Evolutionary conservation across 805 yeast species (phyloP).

Genomic region (Sugiyamaella americana): DNA sequence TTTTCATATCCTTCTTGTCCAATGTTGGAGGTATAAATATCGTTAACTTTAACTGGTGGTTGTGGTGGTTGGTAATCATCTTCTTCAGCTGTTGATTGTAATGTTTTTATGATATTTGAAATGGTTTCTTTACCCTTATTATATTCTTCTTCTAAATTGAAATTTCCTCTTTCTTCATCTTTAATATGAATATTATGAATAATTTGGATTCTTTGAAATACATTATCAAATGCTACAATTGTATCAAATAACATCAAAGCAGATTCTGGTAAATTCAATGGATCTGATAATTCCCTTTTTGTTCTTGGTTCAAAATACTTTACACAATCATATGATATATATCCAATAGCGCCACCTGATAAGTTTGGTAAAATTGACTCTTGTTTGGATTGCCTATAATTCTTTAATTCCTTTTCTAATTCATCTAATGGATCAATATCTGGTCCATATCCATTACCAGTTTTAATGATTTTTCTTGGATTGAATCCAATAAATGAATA

Average conservation of each 20-base stretch:
- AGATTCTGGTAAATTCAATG: slow-evolving; percentile 83
- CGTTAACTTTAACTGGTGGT: slow-evolving; percentile 59
- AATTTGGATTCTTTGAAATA: slow-evolving; percentile 85
- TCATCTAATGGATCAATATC: slow-evolving; percentile 75
- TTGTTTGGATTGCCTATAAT: slow-evolving; percentile 55
- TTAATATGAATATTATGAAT: slow-evolving; percentile 66
- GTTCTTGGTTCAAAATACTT: slow-evolving; percentile 95
- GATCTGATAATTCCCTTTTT: slow-evolving; percentile 64
- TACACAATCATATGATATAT: slow-evolving; percentile 92
- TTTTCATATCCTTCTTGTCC: slow-evolving; percentile 90
- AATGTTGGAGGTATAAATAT: slow-evolving; percentile 75
- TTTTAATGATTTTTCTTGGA: slow-evolving; percentile 75
- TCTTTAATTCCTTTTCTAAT: slow-evolving; percentile 66
- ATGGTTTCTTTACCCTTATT: slow-evolving; percentile 50
- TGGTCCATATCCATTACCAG: slow-evolving; percentile 62
- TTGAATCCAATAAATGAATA: slow-evolving; percentile 85
- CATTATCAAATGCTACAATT: slow-evolving; percentile 88
- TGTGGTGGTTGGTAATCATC: slow-evolving; percentile 56
- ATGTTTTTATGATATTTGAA: slow-evolving; percentile 45
- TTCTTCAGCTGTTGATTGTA: slow-evolving; percentile 28
- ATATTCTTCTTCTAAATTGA: slow-evolving; percentile 45
- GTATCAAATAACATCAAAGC: slow-evolving; percentile 86
- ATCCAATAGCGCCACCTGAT: slow-evolving; percentile 96
- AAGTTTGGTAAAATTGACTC: slow-evolving; percentile 56
- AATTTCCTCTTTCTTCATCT: slow-evolving; percentile 19